Percentiles rank a stretch among this genome's conserved stretches.
Evolutionary conservation across 257 asterid genomes (phyloP).

Genomic region (Rehmannia glutinosa): DNA sequence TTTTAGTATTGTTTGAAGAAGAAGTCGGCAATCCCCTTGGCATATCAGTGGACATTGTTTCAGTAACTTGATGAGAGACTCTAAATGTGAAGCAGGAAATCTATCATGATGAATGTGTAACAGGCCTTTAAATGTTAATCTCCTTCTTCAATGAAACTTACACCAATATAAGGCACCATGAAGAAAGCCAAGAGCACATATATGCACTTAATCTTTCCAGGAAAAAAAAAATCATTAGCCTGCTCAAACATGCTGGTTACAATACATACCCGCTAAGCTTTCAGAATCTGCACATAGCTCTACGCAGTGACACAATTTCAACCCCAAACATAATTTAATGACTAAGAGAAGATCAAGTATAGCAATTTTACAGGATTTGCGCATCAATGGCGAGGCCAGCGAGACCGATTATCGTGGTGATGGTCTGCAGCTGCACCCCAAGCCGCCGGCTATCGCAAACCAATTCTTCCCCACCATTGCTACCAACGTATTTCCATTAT

Average conservation of each 20-base stretch:
- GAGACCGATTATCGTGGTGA: constrained; percentile 88
- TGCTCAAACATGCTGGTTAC: not conserved
- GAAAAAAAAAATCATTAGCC: not conserved
- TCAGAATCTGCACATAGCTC: not conserved
- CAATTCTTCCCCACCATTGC: constrained; percentile 98
- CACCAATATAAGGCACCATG: too few relatives aligned
- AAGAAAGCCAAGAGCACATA: too few relatives aligned
- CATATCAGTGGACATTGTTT: constrained; percentile 55
- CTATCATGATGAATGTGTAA: too few relatives aligned
- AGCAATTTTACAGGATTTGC: constrained; percentile 61
- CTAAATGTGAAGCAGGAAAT: too few relatives aligned
- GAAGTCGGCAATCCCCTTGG: constrained; percentile 66
- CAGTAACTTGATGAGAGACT: too few relatives aligned
- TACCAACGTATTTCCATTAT: constrained; percentile 92
- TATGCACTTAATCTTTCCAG: too few relatives aligned
- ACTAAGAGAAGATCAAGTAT: not conserved
- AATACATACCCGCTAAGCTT: not conserved
- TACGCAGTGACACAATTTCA: not conserved
- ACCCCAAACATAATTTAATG: not conserved
- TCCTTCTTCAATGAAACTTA: too few relatives aligned
- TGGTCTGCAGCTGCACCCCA: constrained; percentile 91
- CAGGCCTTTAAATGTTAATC: too few relatives aligned
- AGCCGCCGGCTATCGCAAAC: constrained; percentile 90
- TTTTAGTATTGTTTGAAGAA: constrained; percentile 71
- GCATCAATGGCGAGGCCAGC: constrained; percentile 89